These are phyloP conservation scores for Cruciata laevipes DNA, from an alignment of 257 asterid genomes.

Conservation along the genomic window DNA sequence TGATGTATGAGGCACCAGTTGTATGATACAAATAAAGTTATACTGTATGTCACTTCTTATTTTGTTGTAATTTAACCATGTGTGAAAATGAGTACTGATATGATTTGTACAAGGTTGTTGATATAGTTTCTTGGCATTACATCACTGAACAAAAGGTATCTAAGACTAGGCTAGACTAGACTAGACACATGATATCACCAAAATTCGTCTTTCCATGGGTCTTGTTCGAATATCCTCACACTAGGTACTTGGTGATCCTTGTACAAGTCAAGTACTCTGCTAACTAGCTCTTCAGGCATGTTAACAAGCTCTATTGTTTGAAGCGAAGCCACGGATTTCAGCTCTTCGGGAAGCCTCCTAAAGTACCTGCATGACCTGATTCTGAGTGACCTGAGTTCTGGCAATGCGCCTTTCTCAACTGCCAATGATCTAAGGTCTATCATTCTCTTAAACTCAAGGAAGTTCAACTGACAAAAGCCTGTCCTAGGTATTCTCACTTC, in stretches of 20 bases:
- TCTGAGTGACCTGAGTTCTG: neutral
- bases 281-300: neutral
- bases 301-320: neutral
- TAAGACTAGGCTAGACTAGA: neutral
- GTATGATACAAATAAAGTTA: no score
- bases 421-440: neutral
- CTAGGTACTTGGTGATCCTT: neutral
- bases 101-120: neutral
- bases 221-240: neutral
- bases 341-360: neutral
- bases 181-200: neutral
- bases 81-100: neutral
- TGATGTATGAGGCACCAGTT: neutral
- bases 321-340: neutral
- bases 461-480: neutral
- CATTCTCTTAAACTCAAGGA: neutral
- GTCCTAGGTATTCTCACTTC: neutral
- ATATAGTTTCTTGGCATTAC: neutral
- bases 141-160: neutral
- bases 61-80: neutral
- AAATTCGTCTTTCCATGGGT: neutral
- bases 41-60: neutral
- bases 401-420: neutral
- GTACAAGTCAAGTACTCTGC: neutral
- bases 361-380: neutral